Conservation (phyloP, 2,329 filamentous ascomycete species). For the Fusarium liriodendri region DNA sequence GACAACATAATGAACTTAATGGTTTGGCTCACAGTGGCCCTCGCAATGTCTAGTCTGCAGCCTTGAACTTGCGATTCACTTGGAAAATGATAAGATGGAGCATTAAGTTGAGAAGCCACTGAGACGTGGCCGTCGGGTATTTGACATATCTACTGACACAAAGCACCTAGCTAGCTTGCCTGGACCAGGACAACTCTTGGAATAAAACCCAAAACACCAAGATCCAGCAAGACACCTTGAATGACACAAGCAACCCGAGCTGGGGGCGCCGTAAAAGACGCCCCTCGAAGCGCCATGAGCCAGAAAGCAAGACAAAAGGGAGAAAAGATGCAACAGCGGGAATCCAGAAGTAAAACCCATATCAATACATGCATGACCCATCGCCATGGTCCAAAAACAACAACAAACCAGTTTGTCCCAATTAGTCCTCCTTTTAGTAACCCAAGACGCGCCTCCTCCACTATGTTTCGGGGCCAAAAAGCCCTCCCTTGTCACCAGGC, state of each 20-base stretch:
- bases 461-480: conserved; percentile 1
- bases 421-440: background rate
- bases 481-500: background rate
- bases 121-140: background rate
- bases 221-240: background rate
- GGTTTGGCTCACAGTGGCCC: background rate
- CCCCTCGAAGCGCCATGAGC: background rate
- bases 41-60: background rate
- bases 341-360: background rate
- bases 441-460: conserved; percentile 3
- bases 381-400: background rate
- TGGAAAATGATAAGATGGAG: background rate
- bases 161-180: background rate
- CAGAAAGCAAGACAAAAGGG: background rate
- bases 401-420: background rate
- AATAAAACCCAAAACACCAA: background rate
- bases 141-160: background rate
- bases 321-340: background rate
- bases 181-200: background rate
- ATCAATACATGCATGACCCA: conserved; percentile 6
- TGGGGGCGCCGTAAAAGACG: background rate
- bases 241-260: background rate
- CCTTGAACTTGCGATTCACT: background rate
- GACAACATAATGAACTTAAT: conserved; percentile 6
- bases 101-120: background rate